Base-by-base conservation (phyloP, 306 rosid genomes). In the Alnus rubra region DNA sequence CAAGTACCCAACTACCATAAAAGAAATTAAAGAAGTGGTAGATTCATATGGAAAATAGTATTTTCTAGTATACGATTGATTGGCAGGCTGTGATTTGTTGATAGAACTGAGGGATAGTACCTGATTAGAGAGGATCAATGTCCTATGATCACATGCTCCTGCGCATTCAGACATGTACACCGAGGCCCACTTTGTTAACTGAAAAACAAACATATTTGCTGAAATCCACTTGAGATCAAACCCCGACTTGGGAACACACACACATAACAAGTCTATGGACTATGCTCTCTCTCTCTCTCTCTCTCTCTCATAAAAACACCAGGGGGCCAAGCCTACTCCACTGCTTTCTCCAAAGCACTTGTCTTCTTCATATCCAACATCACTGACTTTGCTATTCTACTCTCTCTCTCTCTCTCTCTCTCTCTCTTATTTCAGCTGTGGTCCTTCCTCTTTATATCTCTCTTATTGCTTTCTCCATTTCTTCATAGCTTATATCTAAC, bases 241-340 rank as follows among this genome's bases (percentile, higher is more conserved):
- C 93, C 92, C 97, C 89, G 88, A 88, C 73, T 86, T 80, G 93
- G 97, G 91, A 89, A 89, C 97, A 90, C 97, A 89, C 65, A 78
- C 86, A 85, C 44, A 84, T 79, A 69, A 82, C 81, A 80, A 71
- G 80, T 68, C 84, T 85, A 64, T 30, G 31, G 28, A 23, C 28
- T 23, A 60, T 13, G 68, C 81, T 47, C 54, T 51, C 74, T 78
- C 52, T 50, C 71, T 30, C 70, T 48, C 28, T 54, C 72, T 56
- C 79, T 79, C 71, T 79, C 84, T 18, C 71, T 37, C 33, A 31
- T 30, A 74, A 74, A 79, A 76, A 82, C 78, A 86, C 76, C 13
- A 16, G 52, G 14, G 52, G 52, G 14, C 52, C 15, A 75, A 79
- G 84, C 81, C 89, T 86, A 81, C 75, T 75, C 80, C 84, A 74